Base-by-base conservation (phyloP, 2,329 filamentous ascomycete species). In the Trichoderma aggressivum region DNA sequence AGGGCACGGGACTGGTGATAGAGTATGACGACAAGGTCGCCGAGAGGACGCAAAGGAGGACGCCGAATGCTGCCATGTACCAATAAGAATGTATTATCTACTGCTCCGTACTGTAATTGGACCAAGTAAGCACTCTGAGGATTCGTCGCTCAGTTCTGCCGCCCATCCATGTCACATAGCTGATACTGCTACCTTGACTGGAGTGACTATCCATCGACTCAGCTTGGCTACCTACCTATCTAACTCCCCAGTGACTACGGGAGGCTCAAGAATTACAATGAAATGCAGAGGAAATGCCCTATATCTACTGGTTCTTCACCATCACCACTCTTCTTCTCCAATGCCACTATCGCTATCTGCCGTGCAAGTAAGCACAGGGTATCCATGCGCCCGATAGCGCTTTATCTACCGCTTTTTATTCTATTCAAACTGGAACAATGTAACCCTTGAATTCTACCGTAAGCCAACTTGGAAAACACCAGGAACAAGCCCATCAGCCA, bases 11-110 rank as follows among this genome's bases (percentile, higher is more conserved):
- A 68, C 56, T 14, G 69, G 43, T 47, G 62, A 61, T 66, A 66
- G 26, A 64, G 60, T 53, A 71, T 30, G 61, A 60, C 26, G 61
- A 50, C 21, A 34, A 39, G 21, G 43, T 24, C 32, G 28, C 56
- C 56, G 56, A 34, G 24, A 21, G 30, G 56, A 59, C 56, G 10
- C 56, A 34, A 24, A 21, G 56, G 56, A 59, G 50, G 39, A 30
- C 32, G 59, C 53, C 39, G 30, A 34, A 21, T 61, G 56, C 66
- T 69, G 56, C 68, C 28, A 71, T 71, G 63, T 71, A 71, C 63
- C 63, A 62, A 53, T 67, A 47, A 61, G 65, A 71, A 71, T 71
- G 70, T 71, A 71, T 61, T 14, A 66, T 67, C 63, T 50, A 39
- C 24, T 66, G 63, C 53, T 66, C 58, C 30, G 62, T 65, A 65